These are phyloP conservation scores for Botrytis aclada DNA, from an alignment of 2,329 filamentous ascomycete species.

Conservation along the genomic window DNA sequence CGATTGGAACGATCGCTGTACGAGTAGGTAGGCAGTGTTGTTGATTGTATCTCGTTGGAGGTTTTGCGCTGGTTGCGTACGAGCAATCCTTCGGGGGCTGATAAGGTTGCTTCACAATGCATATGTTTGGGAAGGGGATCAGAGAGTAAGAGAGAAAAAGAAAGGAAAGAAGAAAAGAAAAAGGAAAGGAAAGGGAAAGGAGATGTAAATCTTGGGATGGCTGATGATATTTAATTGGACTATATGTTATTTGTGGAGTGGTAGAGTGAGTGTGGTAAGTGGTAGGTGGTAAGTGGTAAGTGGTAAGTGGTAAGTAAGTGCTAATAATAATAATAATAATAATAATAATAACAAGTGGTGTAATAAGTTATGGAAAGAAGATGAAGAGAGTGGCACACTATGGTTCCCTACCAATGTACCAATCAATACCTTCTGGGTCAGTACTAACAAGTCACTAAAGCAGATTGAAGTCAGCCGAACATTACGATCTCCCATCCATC, in stretches of 20 bases:
- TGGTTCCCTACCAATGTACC: background rate
- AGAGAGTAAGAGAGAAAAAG: background rate
- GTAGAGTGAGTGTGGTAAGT: background rate
- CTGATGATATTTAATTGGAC: constrained; percentile 1
- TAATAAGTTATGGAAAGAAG: background rate
- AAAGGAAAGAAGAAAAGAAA: background rate
- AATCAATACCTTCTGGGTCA: background rate
- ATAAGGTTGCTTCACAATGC: constrained; percentile 1
- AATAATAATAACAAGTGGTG: too few species aligned
- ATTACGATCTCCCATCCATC: background rate
- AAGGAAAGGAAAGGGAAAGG: background rate
- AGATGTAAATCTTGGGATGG: background rate
- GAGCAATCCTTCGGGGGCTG: constrained; percentile 10
- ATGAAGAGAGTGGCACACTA: background rate
- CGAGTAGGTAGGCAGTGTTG: background rate
- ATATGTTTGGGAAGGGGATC: background rate
- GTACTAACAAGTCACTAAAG: background rate
- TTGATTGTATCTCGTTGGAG: constrained; percentile 9
- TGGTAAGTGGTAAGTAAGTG: too few species aligned
- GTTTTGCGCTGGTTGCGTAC: constrained; percentile 11
- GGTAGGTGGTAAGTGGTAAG: background rate
- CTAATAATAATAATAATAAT: too few species aligned
- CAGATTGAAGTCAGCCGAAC: background rate
- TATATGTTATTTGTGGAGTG: background rate
- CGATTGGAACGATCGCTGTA: constrained; percentile 8